Evolutionary conservation across 345 rosid genomes (phyloP), one percentile per base, ranked within the genome.

Genomic region (Kernera saxatilis): DNA sequence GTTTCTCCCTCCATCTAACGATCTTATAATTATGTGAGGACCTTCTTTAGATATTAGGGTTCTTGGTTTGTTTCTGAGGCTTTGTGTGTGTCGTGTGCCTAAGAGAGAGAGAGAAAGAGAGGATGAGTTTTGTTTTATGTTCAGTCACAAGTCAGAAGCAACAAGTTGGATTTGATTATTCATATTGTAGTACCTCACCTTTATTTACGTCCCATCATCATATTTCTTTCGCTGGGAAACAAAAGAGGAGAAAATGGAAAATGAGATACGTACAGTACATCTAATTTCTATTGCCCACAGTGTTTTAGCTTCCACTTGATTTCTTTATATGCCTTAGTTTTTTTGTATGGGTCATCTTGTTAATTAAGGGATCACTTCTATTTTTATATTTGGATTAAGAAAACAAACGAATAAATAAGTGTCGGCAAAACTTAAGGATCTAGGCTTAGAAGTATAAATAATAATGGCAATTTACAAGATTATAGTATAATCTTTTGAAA

Each of bases 101-200:
- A 14, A 26, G 10, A 37, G 36, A 32, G n/a, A 29, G 53, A n/a
- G 26, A 61, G 53, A 22, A 8, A 49, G 55, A 27, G 52, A 21
- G 36, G 26, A 18, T 18, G 40, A 57, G 54, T 41, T 19, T 19
- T 17, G 6, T 22, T 49, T 48, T 36, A 59, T 41, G 67, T 58
- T 49, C 5, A 29, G 72, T 66, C 53, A 65, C 33, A 60, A 73
- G 59, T 64, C 48, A 44, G 18, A 72, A 64, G 66, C 35, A 57
- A 56, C 62, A 67, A 67, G 68, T 67, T 60, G 73, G 69, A 67
- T 74, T 74, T 74, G 73, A 52, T 60, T 60, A 67, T 67, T 74
- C 69, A 74, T 54, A 59, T 74, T 51, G 69, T 51, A 66, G 43
- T 60, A 60, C 60, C 40, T 74, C 36, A 67, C 56, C 43, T 59